Percentiles rank a stretch among this genome's conserved stretches.
phyloP scores from a whole-genome alignment of 2,329 filamentous ascomycete genomes.

The Neopestalotiopsis sp. region DNA sequence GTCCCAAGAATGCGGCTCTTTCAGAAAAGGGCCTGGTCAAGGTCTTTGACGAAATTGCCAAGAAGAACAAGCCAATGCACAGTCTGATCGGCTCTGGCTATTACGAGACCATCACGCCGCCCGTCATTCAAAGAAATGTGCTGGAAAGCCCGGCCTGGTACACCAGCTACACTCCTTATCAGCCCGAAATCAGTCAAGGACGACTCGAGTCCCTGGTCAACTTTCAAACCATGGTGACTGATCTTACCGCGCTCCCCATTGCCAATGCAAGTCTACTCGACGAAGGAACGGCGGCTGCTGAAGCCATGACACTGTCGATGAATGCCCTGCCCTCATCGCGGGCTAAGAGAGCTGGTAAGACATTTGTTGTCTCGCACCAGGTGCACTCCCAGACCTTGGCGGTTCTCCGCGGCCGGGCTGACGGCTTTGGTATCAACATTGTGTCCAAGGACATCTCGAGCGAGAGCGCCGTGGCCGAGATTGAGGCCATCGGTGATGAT shows the following conservation, averaged over 20 bases:
- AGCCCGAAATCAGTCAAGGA: conserved; percentile 96
- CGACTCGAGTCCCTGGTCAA: conserved; percentile 91
- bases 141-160: conserved; percentile 96
- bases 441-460: conserved; percentile 74
- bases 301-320: conserved; percentile 93
- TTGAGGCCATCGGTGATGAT: conserved; percentile 79
- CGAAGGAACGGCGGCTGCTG: conserved; percentile 89
- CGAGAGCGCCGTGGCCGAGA: conserved; percentile 62
- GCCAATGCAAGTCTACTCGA: conserved; percentile 91
- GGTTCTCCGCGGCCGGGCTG: conserved; percentile 82
- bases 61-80: conserved; percentile 48
- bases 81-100: conserved; percentile 90
- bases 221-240: conserved; percentile 91
- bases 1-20: conserved; percentile 49
- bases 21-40: conserved; percentile 66
- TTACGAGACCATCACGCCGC: conserved; percentile 83
- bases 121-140: conserved; percentile 91
- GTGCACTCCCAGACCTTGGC: conserved; percentile 86
- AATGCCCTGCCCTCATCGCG: conserved; percentile 74
- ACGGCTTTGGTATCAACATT: conserved; percentile 89
- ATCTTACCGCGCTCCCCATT: conserved; percentile 85
- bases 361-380: conserved; percentile 81
- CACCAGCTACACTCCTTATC: conserved; percentile 96
- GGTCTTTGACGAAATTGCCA: conserved; percentile 40
- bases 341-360: conserved; percentile 77